Conservation (phyloP, 306 rosid species). For the Morella rubra region DNA sequence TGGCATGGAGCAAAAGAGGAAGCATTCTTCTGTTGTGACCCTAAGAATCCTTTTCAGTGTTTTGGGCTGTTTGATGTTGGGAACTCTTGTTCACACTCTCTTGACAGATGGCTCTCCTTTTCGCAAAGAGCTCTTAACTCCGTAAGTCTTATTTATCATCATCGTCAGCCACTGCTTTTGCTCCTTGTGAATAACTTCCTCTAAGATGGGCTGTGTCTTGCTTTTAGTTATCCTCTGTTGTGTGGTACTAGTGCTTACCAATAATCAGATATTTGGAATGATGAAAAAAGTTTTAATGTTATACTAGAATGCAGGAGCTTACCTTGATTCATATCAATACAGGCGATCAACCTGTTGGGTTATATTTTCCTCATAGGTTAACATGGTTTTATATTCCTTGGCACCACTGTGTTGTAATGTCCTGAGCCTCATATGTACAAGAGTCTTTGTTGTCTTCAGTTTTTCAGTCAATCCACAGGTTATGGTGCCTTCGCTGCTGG, state of each 20-base stretch:
- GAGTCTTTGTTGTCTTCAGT: background rate
- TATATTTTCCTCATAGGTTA: background rate
- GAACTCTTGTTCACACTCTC: slow-evolving; percentile 63
- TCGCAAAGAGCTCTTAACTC: slow-evolving; percentile 68
- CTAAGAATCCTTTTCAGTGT: slow-evolving; percentile 53
- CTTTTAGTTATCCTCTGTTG: background rate
- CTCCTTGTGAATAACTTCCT: background rate
- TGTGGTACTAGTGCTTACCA: background rate
- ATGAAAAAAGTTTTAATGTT: background rate
- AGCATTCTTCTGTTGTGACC: slow-evolving; percentile 35
- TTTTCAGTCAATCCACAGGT: background rate
- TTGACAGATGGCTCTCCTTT: slow-evolving; percentile 78
- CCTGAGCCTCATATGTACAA: background rate
- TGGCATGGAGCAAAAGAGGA: slow-evolving; percentile 31
- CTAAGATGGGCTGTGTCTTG: background rate
- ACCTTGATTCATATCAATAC: background rate
- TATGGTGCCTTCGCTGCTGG: background rate
- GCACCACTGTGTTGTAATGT: background rate
- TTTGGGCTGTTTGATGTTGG: slow-evolving; percentile 69
- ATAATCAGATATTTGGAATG: background rate
- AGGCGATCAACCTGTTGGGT: background rate
- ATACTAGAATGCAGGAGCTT: background rate
- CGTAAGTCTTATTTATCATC: slow-evolving; percentile 53
- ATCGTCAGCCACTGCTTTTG: background rate
- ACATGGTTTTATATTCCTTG: background rate